phyloP scores from a whole-genome alignment of 1,139 yeast genomes.

The Geotrichum candidum region DNA sequence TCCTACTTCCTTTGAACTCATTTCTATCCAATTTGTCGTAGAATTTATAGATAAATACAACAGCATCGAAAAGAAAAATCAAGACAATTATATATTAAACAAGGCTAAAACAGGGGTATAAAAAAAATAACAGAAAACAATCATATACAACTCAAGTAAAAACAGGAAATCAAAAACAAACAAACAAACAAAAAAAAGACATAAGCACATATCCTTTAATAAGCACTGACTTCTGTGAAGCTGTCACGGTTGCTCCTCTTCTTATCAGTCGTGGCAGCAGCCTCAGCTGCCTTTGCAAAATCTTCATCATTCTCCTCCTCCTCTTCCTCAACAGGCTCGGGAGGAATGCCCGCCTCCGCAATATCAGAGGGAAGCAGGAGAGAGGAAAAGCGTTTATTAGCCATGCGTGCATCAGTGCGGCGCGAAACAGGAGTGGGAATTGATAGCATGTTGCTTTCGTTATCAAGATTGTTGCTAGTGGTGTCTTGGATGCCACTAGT shows the following conservation, averaged over 20 bases:
- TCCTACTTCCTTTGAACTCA: no score
- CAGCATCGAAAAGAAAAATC: background rate
- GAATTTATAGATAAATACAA: background rate
- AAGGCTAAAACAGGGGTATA: background rate
- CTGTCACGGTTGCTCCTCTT: slow-evolving; percentile 26
- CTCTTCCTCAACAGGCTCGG: background rate
- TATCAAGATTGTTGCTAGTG: background rate
- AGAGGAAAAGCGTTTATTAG: slow-evolving; percentile 16
- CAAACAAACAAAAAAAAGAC: background rate
- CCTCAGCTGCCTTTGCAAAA: background rate
- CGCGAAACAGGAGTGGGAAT: slow-evolving; percentile 2
- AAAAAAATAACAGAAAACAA: background rate
- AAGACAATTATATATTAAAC: background rate
- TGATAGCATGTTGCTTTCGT: background rate
- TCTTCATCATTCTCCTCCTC: background rate
- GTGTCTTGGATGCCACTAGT: background rate
- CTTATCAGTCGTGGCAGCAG: slow-evolving; percentile 1
- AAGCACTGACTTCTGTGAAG: slow-evolving; percentile 31
- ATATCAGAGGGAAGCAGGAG: slow-evolving; percentile 14
- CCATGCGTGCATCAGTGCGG: background rate
- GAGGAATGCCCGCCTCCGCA: slow-evolving; percentile 14
- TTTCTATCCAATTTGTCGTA: no score
- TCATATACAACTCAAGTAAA: background rate
- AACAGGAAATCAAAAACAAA: background rate
- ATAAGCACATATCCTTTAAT: slow-evolving; percentile 18